Evolutionary conservation across 768 basidiomycete species (phyloP).

Genomic region (Tulasnella sp.): DNA sequence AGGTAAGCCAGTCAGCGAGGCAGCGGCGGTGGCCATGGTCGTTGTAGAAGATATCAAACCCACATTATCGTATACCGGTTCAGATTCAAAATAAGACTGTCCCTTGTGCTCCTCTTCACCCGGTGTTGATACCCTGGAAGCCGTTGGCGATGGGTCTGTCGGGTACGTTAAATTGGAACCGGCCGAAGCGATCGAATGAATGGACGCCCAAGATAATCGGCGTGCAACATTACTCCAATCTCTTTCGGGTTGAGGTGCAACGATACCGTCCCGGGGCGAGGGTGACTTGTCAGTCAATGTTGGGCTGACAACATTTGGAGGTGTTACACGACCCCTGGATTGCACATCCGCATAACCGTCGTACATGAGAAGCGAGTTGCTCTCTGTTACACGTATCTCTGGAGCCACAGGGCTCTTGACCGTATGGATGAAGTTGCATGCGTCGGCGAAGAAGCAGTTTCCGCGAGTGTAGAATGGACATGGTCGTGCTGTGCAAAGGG

Average conservation of each 20-base stretch:
- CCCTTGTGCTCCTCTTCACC: background rate
- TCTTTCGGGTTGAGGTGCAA: background rate
- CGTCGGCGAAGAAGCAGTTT: slow-evolving; percentile 14
- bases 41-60: too few species aligned
- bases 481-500: slow-evolving; percentile 13
- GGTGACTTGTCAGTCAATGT: background rate
- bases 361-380: background rate
- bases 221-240: background rate
- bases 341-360: background rate
- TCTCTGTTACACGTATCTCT: slow-evolving; percentile 2
- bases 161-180: slow-evolving; percentile 8
- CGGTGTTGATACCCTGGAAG: background rate
- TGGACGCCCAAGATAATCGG: slow-evolving; percentile 5
- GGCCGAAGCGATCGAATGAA: slow-evolving; percentile 1
- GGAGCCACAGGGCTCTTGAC: slow-evolving; percentile 9
- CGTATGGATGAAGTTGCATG: slow-evolving; percentile 18
- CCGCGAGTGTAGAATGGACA: slow-evolving; percentile 18
- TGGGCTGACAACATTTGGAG: slow-evolving; percentile 2
- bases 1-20: too few species aligned
- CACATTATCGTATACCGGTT: too few species aligned
- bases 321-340: background rate
- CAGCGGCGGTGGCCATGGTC: too few species aligned
- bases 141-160: slow-evolving; percentile 10
- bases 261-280: background rate
- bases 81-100: background rate